Percentiles rank a stretch among this genome's conserved stretches.
Evolutionary conservation across 2,329 filamentous ascomycete species (phyloP).

Genomic region (Pseudogymnoascus sp.): DNA sequence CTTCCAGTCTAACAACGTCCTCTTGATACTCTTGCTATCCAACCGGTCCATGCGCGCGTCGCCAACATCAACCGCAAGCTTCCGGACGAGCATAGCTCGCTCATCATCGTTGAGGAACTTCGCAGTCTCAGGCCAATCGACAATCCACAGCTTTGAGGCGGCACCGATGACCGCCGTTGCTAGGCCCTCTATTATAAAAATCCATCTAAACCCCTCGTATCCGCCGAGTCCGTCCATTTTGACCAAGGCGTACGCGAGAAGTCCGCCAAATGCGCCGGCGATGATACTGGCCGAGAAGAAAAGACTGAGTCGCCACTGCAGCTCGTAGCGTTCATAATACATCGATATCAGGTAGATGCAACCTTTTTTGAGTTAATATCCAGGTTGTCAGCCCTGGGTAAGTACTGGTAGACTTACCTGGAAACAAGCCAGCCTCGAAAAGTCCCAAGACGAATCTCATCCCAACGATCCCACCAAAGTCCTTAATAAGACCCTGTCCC

Average conservation of each 20-base stretch:
- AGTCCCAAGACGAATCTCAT: slow-evolving; percentile 36
- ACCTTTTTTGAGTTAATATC: slow-evolving; percentile 9
- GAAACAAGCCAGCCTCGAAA: slow-evolving; percentile 39
- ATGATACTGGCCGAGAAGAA: slow-evolving; percentile 36
- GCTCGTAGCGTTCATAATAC: slow-evolving; percentile 42
- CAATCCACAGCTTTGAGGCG: slow-evolving; percentile 35
- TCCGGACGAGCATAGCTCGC: slow-evolving; percentile 27
- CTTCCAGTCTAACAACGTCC: slow-evolving; percentile 33
- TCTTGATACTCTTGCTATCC: slow-evolving; percentile 21
- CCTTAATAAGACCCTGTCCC: slow-evolving; percentile 38
- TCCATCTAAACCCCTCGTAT: slow-evolving; percentile 40
- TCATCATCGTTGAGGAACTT: slow-evolving; percentile 37
- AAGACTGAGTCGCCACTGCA: slow-evolving; percentile 38
- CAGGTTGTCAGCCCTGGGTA: slow-evolving; percentile 11
- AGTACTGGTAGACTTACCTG: slow-evolving; percentile 25
- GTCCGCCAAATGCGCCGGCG: slow-evolving; percentile 36
- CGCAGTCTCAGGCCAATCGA: slow-evolving; percentile 40
- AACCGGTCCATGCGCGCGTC: slow-evolving; percentile 25
- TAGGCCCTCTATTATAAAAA: slow-evolving; percentile 37
- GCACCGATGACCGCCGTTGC: slow-evolving; percentile 29
- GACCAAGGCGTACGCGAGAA: slow-evolving; percentile 41
- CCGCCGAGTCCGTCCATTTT: slow-evolving; percentile 36
- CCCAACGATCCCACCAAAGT: slow-evolving; percentile 30
- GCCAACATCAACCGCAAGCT: slow-evolving; percentile 27
- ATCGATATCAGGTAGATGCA: slow-evolving; percentile 38